Evolutionary conservation across 768 basidiomycete species (phyloP).

Genomic region (Termitomyces heimii): DNA sequence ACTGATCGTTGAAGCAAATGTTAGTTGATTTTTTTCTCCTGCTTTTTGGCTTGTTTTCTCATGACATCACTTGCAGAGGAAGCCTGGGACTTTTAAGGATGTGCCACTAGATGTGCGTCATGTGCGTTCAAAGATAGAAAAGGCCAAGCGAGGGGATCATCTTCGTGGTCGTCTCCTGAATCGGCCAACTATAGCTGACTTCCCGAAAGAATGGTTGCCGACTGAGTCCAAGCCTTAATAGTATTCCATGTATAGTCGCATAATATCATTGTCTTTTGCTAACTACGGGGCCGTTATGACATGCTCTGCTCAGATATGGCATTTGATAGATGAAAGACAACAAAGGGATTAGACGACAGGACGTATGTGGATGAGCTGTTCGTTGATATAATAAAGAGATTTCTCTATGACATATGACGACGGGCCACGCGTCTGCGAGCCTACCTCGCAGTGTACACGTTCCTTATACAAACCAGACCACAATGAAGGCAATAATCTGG

Average conservation of each 20-base stretch:
- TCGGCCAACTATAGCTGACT: conserved; percentile 69
- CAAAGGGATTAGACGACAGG: no score
- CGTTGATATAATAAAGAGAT: conserved; percentile 22
- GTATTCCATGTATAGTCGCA: neutral
- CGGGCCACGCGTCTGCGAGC: neutral
- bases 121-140: conserved; percentile 62
- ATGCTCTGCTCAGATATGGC: neutral
- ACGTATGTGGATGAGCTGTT: conserved; percentile 29
- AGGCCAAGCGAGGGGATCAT: conserved; percentile 72
- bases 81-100: conserved; percentile 43
- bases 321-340: neutral
- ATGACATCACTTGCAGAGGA: conserved; percentile 25
- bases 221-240: neutral
- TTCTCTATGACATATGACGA: conserved; percentile 15
- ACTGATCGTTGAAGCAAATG: conserved; percentile 79
- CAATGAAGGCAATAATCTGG: conserved; percentile 20
- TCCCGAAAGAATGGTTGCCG: conserved; percentile 83
- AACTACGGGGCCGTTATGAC: neutral
- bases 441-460: neutral
- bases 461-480: conserved; percentile 6
- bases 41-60: neutral
- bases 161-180: conserved; percentile 43
- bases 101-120: conserved; percentile 83
- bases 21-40: conserved; percentile 33
- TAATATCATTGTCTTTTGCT: neutral